Percentiles rank a stretch among this genome's conserved stretches.
Conservation (phyloP, 768 basidiomycete species). For the Leccinum boreale region DNA sequence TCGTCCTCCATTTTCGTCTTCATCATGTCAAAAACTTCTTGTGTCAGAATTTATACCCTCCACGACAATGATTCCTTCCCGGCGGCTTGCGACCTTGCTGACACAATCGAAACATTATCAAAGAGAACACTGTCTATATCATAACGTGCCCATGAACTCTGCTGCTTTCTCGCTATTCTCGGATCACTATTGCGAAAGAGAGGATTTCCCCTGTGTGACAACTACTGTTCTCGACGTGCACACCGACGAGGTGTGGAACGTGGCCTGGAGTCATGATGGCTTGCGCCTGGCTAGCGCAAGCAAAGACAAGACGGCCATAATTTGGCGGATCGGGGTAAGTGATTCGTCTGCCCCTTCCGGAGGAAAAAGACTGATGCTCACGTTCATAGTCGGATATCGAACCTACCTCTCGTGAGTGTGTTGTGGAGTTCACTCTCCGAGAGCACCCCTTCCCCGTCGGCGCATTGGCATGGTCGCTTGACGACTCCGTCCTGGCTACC, state of each 20-base stretch:
- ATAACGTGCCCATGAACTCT: constrained; percentile 62
- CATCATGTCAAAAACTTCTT: neutral
- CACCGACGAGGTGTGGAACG: constrained; percentile 80
- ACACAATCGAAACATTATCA: constrained; percentile 84
- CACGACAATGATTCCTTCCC: constrained; percentile 88
- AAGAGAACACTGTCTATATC: constrained; percentile 79
- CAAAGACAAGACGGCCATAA: constrained; percentile 82
- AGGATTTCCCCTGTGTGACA: constrained; percentile 80
- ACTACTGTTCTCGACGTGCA: constrained; percentile 86
- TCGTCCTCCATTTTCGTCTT: neutral
- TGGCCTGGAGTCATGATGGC: constrained; percentile 55
- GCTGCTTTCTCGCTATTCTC: constrained; percentile 76
- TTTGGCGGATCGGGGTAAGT: constrained; percentile 84
- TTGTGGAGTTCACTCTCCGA: constrained; percentile 53
- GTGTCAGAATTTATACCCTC: constrained; percentile 81
- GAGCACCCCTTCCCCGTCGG: constrained; percentile 81
- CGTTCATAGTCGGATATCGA: constrained; percentile 42
- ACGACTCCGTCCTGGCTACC: constrained; percentile 81
- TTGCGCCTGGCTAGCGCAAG: constrained; percentile 81
- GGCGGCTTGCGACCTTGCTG: constrained; percentile 80
- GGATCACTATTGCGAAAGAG: constrained; percentile 81
- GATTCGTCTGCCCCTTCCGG: neutral
- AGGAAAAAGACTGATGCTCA: constrained; percentile 5
- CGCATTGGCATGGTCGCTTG: constrained; percentile 89
- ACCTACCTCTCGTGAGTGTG: constrained; percentile 56